These are phyloP conservation scores for Phytophthora pisi DNA, from an alignment of 352 stramenopile genomes.

Conservation along the genomic window DNA sequence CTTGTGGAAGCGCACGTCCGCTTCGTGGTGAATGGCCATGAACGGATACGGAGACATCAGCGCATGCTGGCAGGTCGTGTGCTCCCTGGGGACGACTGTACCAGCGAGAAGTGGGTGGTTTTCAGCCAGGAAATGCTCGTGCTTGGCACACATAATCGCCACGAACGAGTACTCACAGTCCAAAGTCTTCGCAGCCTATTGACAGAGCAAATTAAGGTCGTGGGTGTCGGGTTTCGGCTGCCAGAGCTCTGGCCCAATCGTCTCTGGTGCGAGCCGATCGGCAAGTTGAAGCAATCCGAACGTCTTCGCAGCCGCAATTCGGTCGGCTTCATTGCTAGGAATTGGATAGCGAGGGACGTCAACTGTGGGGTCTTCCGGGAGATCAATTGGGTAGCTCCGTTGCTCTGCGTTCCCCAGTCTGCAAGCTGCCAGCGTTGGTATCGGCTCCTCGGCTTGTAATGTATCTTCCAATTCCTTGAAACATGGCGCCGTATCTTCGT, in stretches of 20 bases:
- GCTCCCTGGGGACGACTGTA: slow-evolving; percentile 42
- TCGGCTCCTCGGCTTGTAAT: slow-evolving; percentile 10
- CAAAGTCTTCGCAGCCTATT: slow-evolving; percentile 46
- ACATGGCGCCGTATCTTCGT: slow-evolving; percentile 1
- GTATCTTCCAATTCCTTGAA: slow-evolving; percentile 13
- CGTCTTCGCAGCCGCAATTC: slow-evolving; percentile 10
- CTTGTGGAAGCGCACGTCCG: slow-evolving; percentile 57
- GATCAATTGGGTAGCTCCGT: slow-evolving; percentile 9
- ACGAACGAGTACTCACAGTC: slow-evolving; percentile 50
- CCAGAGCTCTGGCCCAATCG: background rate
- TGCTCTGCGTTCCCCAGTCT: slow-evolving; percentile 15
- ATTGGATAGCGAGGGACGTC: slow-evolving; percentile 23
- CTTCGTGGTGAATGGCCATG: slow-evolving; percentile 56
- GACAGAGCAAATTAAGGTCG: slow-evolving; percentile 59
- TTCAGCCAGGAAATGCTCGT: slow-evolving; percentile 45
- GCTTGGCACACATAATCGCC: slow-evolving; percentile 49
- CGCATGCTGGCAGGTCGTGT: slow-evolving; percentile 59
- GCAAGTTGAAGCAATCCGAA: slow-evolving; percentile 15
- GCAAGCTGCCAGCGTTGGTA: slow-evolving; percentile 14
- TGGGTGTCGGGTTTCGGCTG: slow-evolving; percentile 26
- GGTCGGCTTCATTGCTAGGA: slow-evolving; percentile 25
- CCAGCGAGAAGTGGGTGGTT: slow-evolving; percentile 24
- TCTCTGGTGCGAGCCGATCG: slow-evolving; percentile 11
- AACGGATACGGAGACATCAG: slow-evolving; percentile 56
- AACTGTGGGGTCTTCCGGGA: slow-evolving; percentile 8